Base-by-base conservation (phyloP, 1,284 basidiomycete genomes). In the Ceratobasidium sp. region DNA sequence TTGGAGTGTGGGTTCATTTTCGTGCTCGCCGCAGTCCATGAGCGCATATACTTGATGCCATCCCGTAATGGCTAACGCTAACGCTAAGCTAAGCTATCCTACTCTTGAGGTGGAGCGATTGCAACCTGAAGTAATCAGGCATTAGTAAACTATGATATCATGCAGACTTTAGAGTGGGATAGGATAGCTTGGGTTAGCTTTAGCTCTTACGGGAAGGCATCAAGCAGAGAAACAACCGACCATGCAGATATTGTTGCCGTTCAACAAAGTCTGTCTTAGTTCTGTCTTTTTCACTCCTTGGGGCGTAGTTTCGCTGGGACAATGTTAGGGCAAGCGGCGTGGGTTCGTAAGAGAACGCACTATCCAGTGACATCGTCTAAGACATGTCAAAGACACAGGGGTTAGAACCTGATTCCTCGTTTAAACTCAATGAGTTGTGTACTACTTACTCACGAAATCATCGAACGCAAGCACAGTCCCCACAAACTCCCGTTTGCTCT, bases 231-330 rank as follows among this genome's bases (percentile, higher is more conserved):
- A 62, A 73, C 82, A 87, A 79, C 84, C 65, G 76, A 97, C 97
- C 92, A 99, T 98, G 82, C 96, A 97, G 76, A 99, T 99, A 81
- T 98, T 98, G 85, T 98, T 98, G 11, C 97, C 97, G 82, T 99
- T 99, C 77, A 99, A 84, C 61, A 99, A 86, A 25, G 97, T 99
- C 85, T 98, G 95, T 4, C 92, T 90, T 29, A 99, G 88, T 78
- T 91, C 89, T 9, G 93, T 98, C 84, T 90, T 91, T 82, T 94
- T 95, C 78, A 88, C 85, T 2, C 97, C 97, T 83, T 93, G 87
- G 4, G 94, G 87, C 4, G 96, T 96, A 8, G 86, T 91, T 84
- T 98, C 95, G 83, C 97, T 98, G 83, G 11, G 29, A 78, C 76
- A 51, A 65, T 51, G 56, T 64, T 57, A 78, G 22, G 61, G 8